Percentiles rank a stretch among this genome's conserved stretches.
These are phyloP conservation scores for Prillingera fragicola DNA, from an alignment of 1,284 basidiomycete species.

Conservation along the genomic window DNA sequence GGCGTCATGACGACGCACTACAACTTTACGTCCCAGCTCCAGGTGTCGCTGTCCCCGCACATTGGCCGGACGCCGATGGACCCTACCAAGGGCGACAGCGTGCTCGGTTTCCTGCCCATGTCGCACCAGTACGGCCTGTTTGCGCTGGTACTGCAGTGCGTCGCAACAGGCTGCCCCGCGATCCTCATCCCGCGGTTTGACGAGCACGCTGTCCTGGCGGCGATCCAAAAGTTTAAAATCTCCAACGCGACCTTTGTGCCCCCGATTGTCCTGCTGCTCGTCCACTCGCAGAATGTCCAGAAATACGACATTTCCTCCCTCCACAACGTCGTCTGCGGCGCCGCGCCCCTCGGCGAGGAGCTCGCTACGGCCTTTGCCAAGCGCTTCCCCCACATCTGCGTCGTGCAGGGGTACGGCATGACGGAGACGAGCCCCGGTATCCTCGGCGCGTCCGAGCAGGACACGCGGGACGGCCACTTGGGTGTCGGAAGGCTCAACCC, in stretches of 20 bases:
- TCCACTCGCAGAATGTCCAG: slow-evolving; percentile 54
- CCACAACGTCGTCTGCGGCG: slow-evolving; percentile 62
- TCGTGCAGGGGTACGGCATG: slow-evolving; percentile 49
- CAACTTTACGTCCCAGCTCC: slow-evolving; percentile 54
- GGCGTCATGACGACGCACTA: slow-evolving; percentile 58
- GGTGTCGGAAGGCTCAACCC: slow-evolving; percentile 68
- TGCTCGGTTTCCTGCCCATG: background rate
- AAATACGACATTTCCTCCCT: slow-evolving; percentile 65
- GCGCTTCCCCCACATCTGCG: no score
- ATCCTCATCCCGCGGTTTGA: slow-evolving; percentile 64
- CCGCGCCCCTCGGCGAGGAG: slow-evolving; percentile 64
- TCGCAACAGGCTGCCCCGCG: slow-evolving; percentile 57
- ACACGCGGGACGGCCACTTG: slow-evolving; percentile 50
- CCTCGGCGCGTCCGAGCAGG: no score
- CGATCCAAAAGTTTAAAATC: slow-evolving; percentile 61
- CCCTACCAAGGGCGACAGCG: background rate
- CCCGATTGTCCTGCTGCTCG: slow-evolving; percentile 63
- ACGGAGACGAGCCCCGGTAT: slow-evolving; percentile 51
- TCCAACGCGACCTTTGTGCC: slow-evolving; percentile 68
- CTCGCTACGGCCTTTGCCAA: slow-evolving; percentile 26
- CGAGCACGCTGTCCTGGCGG: slow-evolving; percentile 54
- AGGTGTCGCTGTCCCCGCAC: no score
- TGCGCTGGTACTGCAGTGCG: slow-evolving; percentile 56
- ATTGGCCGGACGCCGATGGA: no score
- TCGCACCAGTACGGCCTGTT: slow-evolving; percentile 1